A percentile compares a stretch with the other conserved stretches of the same genome.
Conservation (phyloP, 2,329 filamentous ascomycete species). For the Talaromyces sp. region DNA sequence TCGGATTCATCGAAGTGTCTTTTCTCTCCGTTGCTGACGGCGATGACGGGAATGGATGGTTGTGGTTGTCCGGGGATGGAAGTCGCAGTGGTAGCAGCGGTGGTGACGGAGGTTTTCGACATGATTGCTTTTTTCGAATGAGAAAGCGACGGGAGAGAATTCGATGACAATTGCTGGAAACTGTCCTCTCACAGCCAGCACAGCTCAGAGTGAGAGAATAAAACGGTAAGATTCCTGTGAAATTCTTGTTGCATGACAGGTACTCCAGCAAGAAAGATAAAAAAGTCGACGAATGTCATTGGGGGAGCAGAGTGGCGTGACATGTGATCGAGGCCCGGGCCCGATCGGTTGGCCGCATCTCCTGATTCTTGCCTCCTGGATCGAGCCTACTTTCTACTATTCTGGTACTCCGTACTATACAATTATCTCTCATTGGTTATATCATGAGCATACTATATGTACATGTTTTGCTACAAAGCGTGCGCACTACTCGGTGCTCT, state of each 20-base stretch:
- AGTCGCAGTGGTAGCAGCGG: conserved; percentile 25
- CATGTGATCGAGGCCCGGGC: conserved; percentile 14
- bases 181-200: background rate
- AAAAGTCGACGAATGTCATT: conserved; percentile 2
- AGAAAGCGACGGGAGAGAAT: background rate
- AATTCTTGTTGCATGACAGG: background rate
- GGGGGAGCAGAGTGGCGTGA: conserved; percentile 17
- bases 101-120: conserved; percentile 12
- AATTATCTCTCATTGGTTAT: background rate
- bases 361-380: conserved; percentile 3
- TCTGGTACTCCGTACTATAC: too few relatives aligned
- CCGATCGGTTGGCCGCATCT: conserved; percentile 4
- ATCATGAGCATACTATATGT: too few relatives aligned
- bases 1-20: conserved; percentile 56
- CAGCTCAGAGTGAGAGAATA: background rate
- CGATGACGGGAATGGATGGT: conserved; percentile 13
- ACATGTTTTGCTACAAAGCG: background rate
- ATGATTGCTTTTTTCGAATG: background rate
- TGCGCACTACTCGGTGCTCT: background rate
- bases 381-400: background rate
- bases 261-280: background rate
- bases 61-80: background rate
- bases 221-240: background rate
- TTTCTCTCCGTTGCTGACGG: conserved; percentile 2
- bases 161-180: background rate